A percentile compares a stretch with the other conserved stretches of the same genome.
Evolutionary conservation across 2,329 filamentous ascomycete species (phyloP).

Genomic region (Sclerotinia subarctica): DNA sequence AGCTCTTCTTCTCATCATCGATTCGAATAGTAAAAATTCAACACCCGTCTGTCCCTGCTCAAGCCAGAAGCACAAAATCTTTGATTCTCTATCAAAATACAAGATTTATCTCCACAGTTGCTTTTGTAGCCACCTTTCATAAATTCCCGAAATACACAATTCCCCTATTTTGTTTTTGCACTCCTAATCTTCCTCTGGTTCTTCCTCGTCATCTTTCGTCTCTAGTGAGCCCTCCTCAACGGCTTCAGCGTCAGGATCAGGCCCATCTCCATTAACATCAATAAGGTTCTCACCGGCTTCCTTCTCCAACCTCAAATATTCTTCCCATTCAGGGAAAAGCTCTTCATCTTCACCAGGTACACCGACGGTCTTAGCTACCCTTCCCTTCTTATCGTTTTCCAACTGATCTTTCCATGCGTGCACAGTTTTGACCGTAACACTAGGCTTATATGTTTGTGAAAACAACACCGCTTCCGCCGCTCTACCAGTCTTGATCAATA

Average conservation of each 20-base stretch:
- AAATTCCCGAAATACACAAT: background rate
- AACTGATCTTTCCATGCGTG: slow-evolving; percentile 77
- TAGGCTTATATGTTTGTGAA: slow-evolving; percentile 93
- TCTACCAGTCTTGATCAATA: slow-evolving; percentile 75
- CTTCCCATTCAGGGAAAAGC: slow-evolving; percentile 94
- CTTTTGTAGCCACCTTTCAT: background rate
- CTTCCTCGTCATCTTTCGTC: slow-evolving; percentile 3
- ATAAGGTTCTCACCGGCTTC: slow-evolving; percentile 50
- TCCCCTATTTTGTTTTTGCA: background rate
- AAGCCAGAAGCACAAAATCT: background rate
- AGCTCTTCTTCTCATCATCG: background rate
- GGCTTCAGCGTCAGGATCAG: slow-evolving; percentile 29
- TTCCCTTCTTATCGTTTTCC: slow-evolving; percentile 80
- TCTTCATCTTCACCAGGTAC: slow-evolving; percentile 80
- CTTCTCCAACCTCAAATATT: slow-evolving; percentile 77
- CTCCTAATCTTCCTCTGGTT: slow-evolving; percentile 12
- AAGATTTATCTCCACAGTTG: background rate
- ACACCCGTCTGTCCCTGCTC: background rate
- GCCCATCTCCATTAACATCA: slow-evolving; percentile 33
- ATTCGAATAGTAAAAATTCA: background rate
- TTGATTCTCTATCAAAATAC: background rate
- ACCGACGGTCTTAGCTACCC: slow-evolving; percentile 79
- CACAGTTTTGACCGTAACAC: slow-evolving; percentile 63
- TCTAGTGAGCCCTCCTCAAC: slow-evolving; percentile 24
- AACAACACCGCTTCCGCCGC: slow-evolving; percentile 86